A percentile compares a stretch with the other conserved stretches of the same genome.
Evolutionary conservation across 768 basidiomycete genomes (phyloP).

Genomic region (Rhizopogon sp.): DNA sequence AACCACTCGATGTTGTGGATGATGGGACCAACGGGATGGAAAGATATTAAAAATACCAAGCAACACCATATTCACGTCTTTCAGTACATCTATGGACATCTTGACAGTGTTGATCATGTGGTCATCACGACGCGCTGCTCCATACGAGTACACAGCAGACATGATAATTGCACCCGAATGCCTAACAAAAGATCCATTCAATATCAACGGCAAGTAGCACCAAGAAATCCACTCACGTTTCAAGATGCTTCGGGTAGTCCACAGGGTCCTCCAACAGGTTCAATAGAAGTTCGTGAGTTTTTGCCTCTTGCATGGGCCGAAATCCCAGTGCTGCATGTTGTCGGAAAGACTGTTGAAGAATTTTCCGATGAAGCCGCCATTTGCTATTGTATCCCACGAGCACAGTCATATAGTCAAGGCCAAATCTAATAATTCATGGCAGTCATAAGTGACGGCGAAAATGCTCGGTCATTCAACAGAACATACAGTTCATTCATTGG

Average conservation of each 20-base stretch:
- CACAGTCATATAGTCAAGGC: constrained; percentile 2
- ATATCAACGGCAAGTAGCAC: not conserved
- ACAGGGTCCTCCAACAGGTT: not conserved
- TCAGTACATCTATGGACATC: not conserved
- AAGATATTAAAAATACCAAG: constrained; percentile 3
- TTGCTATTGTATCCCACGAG: constrained; percentile 8
- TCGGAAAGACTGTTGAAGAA: constrained; percentile 9
- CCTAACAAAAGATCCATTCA: not conserved
- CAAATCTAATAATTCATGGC: not conserved
- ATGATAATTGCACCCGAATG: not conserved
- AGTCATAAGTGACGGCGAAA: not conserved
- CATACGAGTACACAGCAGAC: constrained; percentile 4
- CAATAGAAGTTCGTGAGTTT: not conserved
- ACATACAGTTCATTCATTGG: not conserved
- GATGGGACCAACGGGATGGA: not conserved
- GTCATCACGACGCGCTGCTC: not conserved
- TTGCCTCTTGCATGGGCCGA: not conserved
- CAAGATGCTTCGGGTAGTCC: not conserved
- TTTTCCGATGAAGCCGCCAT: constrained; percentile 12
- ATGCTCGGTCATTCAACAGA: not conserved
- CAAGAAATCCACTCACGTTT: not conserved
- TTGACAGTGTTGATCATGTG: not conserved
- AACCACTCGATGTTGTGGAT: not conserved
- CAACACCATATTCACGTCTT: not conserved
- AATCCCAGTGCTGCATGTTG: not conserved